Conservation (phyloP, 805 yeast genomes). For the Ascoidea tarda region DNA sequence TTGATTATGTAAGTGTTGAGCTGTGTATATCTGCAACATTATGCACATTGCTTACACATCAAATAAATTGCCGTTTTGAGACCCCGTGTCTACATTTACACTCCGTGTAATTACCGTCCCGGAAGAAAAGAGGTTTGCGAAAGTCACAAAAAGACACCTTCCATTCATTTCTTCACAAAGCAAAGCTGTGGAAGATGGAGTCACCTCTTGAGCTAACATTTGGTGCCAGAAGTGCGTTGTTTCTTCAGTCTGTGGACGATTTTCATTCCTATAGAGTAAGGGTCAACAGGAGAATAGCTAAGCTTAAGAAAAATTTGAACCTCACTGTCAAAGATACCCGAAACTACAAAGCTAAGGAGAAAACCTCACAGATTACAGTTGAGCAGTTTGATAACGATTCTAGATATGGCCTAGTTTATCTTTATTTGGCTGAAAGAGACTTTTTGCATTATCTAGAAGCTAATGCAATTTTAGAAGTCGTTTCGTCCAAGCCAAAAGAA, state of each 20-base stretch:
- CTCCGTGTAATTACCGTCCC: too few species aligned
- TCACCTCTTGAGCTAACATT: constrained; percentile 15
- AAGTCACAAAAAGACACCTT: too few species aligned
- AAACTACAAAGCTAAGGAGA: constrained; percentile 35
- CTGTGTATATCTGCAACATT: too few species aligned
- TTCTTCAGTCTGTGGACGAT: constrained; percentile 55
- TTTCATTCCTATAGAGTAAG: constrained; percentile 53
- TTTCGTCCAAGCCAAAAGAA: constrained; percentile 29
- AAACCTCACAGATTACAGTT: constrained; percentile 28
- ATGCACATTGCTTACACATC: too few species aligned
- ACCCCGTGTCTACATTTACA: too few species aligned
- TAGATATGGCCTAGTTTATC: constrained; percentile 41
- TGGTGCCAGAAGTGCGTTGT: constrained; percentile 44
- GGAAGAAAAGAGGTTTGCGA: too few species aligned
- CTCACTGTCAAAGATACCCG: constrained; percentile 57
- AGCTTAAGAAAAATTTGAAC: constrained; percentile 48
- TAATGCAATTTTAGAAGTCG: constrained; percentile 37
- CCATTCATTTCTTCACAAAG: too few species aligned
- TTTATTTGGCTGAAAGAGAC: constrained; percentile 68
- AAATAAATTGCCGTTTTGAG: too few species aligned
- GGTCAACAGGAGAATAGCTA: constrained; percentile 43
- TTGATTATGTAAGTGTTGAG: too few species aligned
- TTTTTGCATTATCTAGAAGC: constrained; percentile 55
- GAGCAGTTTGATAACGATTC: constrained; percentile 37
- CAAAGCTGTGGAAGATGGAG: not conserved